phyloP scores from a whole-genome alignment of 768 basidiomycete genomes.

The Gloeostereum incarnatum region DNA sequence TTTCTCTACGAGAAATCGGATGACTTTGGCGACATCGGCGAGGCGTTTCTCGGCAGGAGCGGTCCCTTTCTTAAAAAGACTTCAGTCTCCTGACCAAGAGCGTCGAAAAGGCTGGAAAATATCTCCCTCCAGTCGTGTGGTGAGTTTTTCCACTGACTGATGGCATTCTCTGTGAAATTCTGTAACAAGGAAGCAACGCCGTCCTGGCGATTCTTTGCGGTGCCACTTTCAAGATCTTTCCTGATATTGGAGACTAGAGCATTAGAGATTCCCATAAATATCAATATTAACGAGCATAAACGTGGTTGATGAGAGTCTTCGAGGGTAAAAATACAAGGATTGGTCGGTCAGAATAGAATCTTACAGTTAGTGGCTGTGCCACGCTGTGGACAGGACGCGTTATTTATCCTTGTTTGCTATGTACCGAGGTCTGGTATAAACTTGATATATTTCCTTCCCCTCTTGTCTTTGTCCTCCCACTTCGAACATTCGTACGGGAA shows the following conservation, averaged over 20 bases:
- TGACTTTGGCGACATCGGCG: conserved; percentile 49
- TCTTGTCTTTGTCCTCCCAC: neutral
- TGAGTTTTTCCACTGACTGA: conserved; percentile 21
- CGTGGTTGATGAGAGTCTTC: too few species aligned
- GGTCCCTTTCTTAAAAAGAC: conserved; percentile 29
- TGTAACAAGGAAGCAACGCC: conserved; percentile 43
- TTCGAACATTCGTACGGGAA: neutral
- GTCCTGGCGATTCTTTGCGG: conserved; percentile 52
- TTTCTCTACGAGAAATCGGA: conserved; percentile 69
- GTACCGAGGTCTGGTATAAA: neutral
- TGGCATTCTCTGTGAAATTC: conserved; percentile 38
- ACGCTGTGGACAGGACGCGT: too few species aligned
- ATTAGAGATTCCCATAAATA: too few species aligned
- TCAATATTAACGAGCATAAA: too few species aligned
- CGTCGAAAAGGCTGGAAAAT: conserved; percentile 64
- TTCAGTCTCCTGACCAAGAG: conserved; percentile 54
- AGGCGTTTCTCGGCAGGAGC: conserved; percentile 51
- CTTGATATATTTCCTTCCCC: conserved; percentile 5
- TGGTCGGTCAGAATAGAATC: too few species aligned
- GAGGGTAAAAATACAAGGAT: too few species aligned
- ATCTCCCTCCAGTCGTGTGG: conserved; percentile 49
- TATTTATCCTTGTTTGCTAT: neutral
- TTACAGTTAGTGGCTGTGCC: too few species aligned
- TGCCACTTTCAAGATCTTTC: neutral
- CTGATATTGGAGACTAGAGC: too few species aligned